A percentile compares a stretch with the other conserved stretches of the same genome.
Conservation (phyloP, 2,329 filamentous ascomycete species). For the Coleophoma crateriformis region DNA sequence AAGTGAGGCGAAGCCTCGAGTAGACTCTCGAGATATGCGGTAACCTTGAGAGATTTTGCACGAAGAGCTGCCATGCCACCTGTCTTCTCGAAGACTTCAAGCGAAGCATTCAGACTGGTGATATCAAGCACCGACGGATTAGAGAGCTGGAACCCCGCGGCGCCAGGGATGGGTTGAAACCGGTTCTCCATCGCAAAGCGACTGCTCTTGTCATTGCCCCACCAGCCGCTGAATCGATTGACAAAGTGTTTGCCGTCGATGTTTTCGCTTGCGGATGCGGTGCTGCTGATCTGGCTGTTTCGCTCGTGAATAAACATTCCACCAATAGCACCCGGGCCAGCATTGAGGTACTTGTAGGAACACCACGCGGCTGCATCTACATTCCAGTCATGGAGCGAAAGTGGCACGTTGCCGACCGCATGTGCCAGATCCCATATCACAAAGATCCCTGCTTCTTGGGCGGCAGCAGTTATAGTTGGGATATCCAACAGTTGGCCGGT, state of each 20-base stretch:
- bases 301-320: slow-evolving; percentile 68
- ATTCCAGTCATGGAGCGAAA: slow-evolving; percentile 69
- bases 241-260: slow-evolving; percentile 27
- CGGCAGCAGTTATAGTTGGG: slow-evolving; percentile 63
- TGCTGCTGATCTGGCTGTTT: slow-evolving; percentile 14
- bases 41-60: slow-evolving; percentile 59
- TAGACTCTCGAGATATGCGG: slow-evolving; percentile 61
- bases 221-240: slow-evolving; percentile 71
- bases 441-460: slow-evolving; percentile 59
- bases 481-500: slow-evolving; percentile 76
- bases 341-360: slow-evolving; percentile 78
- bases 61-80: slow-evolving; percentile 56
- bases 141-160: slow-evolving; percentile 70
- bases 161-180: slow-evolving; percentile 67
- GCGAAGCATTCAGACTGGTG: slow-evolving; percentile 60
- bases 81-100: slow-evolving; percentile 66
- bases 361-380: slow-evolving; percentile 79
- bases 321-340: slow-evolving; percentile 68
- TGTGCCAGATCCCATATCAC: slow-evolving; percentile 80
- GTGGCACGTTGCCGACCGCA: slow-evolving; percentile 69
- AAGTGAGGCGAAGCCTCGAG: slow-evolving; percentile 35
- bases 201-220: slow-evolving; percentile 65
- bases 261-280: neutral
- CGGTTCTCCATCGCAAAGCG: slow-evolving; percentile 73
- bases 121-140: slow-evolving; percentile 74